These are phyloP conservation scores for Microcera coccophila DNA, from an alignment of 2,329 filamentous ascomycete species.

Conservation along the genomic window DNA sequence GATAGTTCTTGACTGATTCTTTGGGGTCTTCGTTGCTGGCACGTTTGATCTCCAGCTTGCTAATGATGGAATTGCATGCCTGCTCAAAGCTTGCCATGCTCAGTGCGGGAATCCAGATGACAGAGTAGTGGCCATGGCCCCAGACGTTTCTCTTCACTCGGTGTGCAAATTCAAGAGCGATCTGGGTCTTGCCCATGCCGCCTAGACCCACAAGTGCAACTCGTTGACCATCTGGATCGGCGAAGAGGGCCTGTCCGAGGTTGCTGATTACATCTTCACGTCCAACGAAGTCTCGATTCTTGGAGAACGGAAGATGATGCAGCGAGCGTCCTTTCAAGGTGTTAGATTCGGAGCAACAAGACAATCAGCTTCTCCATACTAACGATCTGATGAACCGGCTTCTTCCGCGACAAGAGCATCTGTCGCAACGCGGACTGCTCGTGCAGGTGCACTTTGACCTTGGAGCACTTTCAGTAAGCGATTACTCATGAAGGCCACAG, in stretches of 20 bases:
- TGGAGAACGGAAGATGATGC: conserved; percentile 26
- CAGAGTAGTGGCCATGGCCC: conserved; percentile 26
- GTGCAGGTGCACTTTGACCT: background rate
- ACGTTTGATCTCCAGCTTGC: conserved; percentile 33
- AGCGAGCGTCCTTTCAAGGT: background rate
- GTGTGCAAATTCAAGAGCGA: background rate
- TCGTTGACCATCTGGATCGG: background rate
- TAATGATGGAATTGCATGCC: conserved; percentile 34
- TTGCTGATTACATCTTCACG: background rate
- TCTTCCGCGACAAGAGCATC: too few relatives aligned
- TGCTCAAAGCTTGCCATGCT: conserved; percentile 38
- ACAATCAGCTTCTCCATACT: background rate
- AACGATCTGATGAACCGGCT: background rate
- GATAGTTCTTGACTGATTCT: conserved; percentile 50
- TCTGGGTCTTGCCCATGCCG: conserved; percentile 1
- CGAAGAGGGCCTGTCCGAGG: background rate
- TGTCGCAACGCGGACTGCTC: too few relatives aligned
- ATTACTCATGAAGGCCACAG: too few relatives aligned
- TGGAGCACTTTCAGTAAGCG: background rate
- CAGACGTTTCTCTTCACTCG: background rate
- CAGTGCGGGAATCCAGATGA: conserved; percentile 43
- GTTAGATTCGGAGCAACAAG: background rate
- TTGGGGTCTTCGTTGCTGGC: conserved; percentile 53
- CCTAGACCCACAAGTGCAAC: background rate
- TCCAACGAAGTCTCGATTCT: conserved; percentile 1